Evolutionary conservation across 1,284 basidiomycete species (phyloP), one percentile per base, ranked within the genome.

Genomic region (Trichosporon sp.): DNA sequence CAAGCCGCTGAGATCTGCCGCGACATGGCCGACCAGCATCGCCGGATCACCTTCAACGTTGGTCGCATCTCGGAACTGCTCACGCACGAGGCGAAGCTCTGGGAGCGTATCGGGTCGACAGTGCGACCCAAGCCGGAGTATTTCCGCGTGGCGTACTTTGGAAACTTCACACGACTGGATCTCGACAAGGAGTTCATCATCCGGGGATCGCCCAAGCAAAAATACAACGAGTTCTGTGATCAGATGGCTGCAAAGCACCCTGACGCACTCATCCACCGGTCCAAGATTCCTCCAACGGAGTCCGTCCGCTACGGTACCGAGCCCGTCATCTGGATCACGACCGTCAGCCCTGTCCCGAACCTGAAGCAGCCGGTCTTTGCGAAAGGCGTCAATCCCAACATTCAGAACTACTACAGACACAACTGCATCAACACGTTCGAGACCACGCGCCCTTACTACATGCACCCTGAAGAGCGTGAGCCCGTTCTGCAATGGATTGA

Each of bases 221-320:
- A 70, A 46, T 79, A 74, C 44, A 63, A 70, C 25, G 76, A 76
- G 49, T 77, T 76, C 82, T 95, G 92, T 80, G 95, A 97, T 79
- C 84, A 89, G 31, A 90, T 97, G 86, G 86, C 95, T 57, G 89
- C 88, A 80, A 97, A 97, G 79, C 92, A 97, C 76, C 89, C 92
- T 2, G 88, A 88, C 44, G 90, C 93, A 1, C 89, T 89, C 65
- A 82, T 97, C 11, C 82, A 96, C 64, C 90, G 89, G 73, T 85
- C 83, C 16, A 84, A 85, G 56, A 86, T 88, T 3, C 89, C 93
- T 56, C 91, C 94, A 3, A 85, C 88, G 13, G 88, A 90, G 13
- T 89, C 93, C 66, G 85, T 92, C 61, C 87, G 88, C 25, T 89
- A 86, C 71, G 89, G 90, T n/a, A 86, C 83, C 56, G 89, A 89